A percentile compares a stretch with the other conserved stretches of the same genome.
Evolutionary conservation across 225 moss, liverwort and hornwort species (phyloP).

Genomic region (Takakia lepidozioides): DNA sequence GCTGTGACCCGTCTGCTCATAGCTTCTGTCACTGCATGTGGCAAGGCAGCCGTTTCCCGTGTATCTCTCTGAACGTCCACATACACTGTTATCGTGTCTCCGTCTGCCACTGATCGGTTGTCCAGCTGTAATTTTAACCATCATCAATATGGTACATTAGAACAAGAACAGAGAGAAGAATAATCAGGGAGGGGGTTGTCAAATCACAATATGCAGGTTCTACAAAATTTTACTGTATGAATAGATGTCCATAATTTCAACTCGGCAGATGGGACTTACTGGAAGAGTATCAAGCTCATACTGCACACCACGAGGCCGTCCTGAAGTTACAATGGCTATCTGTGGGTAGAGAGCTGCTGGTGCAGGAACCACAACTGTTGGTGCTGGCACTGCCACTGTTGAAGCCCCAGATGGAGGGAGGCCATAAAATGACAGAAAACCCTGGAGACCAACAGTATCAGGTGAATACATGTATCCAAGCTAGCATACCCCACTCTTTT

Average conservation of each 20-base stretch:
- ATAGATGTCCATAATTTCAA: too few species aligned
- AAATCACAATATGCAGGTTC: too few species aligned
- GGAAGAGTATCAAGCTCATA: constrained; percentile 48
- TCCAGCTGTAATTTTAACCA: constrained; percentile 41
- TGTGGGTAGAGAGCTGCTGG: constrained; percentile 1
- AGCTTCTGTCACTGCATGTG: constrained; percentile 24
- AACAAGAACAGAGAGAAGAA: too few species aligned
- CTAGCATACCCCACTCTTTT: too few species aligned
- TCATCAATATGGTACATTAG: too few species aligned
- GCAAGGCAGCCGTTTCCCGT: constrained; percentile 24
- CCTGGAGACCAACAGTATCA: constrained; percentile 16
- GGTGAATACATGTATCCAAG: too few species aligned
- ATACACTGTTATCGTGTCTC: constrained; percentile 42
- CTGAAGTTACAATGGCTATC: constrained; percentile 24
- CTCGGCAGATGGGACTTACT: constrained; percentile 30
- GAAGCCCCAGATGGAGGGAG: constrained; percentile 16
- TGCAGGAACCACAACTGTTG: neutral
- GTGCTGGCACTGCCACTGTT: constrained; percentile 1
- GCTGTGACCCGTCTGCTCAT: constrained; percentile 22
- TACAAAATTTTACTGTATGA: too few species aligned
- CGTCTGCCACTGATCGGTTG: constrained; percentile 31
- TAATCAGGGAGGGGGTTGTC: neutral
- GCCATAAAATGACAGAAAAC: constrained; percentile 38
- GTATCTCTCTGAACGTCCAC: constrained; percentile 24
- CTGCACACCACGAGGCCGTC: constrained; percentile 51